Conservation (phyloP, 805 yeast species). For the Saturnispora besseyi region DNA sequence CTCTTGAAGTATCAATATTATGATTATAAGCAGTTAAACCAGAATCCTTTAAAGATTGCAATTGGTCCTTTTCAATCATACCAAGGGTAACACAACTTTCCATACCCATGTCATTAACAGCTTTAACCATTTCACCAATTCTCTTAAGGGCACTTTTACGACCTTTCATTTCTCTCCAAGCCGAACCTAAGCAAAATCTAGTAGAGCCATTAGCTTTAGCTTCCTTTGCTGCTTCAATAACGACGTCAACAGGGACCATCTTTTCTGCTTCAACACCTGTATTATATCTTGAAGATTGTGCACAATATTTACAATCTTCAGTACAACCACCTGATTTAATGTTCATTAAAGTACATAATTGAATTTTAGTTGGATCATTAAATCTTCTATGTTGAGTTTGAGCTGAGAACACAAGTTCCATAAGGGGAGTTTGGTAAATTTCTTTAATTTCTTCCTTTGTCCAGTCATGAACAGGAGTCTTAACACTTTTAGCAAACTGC, state of each 20-base stretch:
- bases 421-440: conserved; percentile 57
- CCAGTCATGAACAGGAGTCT: conserved; percentile 38
- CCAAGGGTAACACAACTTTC: conserved; percentile 79
- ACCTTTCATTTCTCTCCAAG: conserved; percentile 82
- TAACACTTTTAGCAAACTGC: conserved; percentile 3
- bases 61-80: conserved; percentile 63
- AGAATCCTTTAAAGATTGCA: conserved; percentile 47
- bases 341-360: conserved; percentile 64
- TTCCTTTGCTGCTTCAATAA: conserved; percentile 49
- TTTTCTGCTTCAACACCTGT: conserved; percentile 69
- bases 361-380: conserved; percentile 64
- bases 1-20: conserved; percentile 72
- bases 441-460: conserved; percentile 48
- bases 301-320: conserved; percentile 75
- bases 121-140: conserved; percentile 56
- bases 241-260: conserved; percentile 52
- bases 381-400: conserved; percentile 57
- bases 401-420: conserved; percentile 51
- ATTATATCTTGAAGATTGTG: conserved; percentile 60
- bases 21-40: conserved; percentile 80
- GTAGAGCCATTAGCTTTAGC: conserved; percentile 69
- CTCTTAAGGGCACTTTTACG: conserved; percentile 56
- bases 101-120: conserved; percentile 50
- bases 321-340: conserved; percentile 78
- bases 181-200: conserved; percentile 79